These are phyloP conservation scores for Colletotrichum tanaceti DNA, from an alignment of 2,329 filamentous ascomycete species.

Conservation along the genomic window DNA sequence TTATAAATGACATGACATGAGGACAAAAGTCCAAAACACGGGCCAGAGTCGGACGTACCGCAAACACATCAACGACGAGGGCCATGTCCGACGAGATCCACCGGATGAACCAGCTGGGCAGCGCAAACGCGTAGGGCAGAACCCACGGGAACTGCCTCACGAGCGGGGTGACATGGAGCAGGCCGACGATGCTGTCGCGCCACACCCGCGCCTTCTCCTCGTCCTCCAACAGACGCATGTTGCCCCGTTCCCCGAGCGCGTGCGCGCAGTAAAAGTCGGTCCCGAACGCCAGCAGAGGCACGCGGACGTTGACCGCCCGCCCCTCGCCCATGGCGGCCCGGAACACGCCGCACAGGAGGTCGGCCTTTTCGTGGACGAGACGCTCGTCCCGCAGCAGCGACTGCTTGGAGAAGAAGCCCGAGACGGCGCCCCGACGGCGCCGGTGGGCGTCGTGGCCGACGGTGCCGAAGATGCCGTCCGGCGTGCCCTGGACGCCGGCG, in stretches of 20 bases:
- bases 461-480: constrained; percentile 46
- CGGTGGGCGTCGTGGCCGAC: constrained; percentile 43
- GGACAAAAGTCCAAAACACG: too few species aligned
- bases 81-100: neutral
- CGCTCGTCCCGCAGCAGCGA: constrained; percentile 38
- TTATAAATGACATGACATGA: too few species aligned
- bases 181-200: neutral
- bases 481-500: constrained; percentile 14
- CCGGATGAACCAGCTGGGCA: neutral
- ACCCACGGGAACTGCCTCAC: constrained; percentile 7
- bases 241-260: neutral
- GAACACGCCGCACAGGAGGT: neutral
- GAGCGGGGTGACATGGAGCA: neutral
- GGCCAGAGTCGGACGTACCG: neutral
- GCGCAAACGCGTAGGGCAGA: neutral
- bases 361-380: constrained; percentile 13
- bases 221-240: constrained; percentile 4
- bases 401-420: constrained; percentile 43
- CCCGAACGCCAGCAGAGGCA: neutral
- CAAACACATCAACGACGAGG: neutral
- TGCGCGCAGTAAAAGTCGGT: constrained; percentile 2
- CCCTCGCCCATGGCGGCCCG: neutral
- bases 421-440: constrained; percentile 40
- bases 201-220: neutral
- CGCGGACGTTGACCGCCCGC: neutral